These are phyloP conservation scores for Candida boidinii DNA, from an alignment of 805 yeast genomes.

Conservation along the genomic window DNA sequence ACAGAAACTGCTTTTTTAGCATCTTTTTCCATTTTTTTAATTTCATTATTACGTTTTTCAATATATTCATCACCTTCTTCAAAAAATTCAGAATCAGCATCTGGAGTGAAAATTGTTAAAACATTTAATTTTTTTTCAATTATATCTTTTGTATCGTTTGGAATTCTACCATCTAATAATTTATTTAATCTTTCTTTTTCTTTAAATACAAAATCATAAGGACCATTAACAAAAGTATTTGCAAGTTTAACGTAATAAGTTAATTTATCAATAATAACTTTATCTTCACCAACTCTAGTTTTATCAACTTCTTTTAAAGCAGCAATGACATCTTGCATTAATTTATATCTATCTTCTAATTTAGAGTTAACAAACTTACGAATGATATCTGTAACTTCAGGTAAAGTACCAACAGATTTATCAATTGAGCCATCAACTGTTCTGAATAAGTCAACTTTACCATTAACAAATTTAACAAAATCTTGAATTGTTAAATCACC, in stretches of 20 bases:
- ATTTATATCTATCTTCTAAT: slow-evolving; percentile 15
- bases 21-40: no score
- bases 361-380: slow-evolving; percentile 22
- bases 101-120: slow-evolving; percentile 23
- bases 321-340: slow-evolving; percentile 26
- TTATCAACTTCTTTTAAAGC: slow-evolving; percentile 26
- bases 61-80: no score
- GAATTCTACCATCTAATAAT: slow-evolving; percentile 32
- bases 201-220: slow-evolving; percentile 29
- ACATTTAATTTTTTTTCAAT: slow-evolving; percentile 45
- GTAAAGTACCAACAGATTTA: slow-evolving; percentile 30
- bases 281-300: slow-evolving; percentile 11
- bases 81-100: not conserved
- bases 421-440: slow-evolving; percentile 31
- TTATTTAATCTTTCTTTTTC: slow-evolving; percentile 40
- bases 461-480: slow-evolving; percentile 42
- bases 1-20: no score
- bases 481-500: slow-evolving; percentile 38
- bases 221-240: slow-evolving; percentile 36
- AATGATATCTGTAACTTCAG: slow-evolving; percentile 22
- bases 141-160: slow-evolving; percentile 37
- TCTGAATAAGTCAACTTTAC: slow-evolving; percentile 31
- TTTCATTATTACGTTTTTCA: no score
- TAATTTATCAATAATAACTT: slow-evolving; percentile 9
- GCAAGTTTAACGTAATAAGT: slow-evolving; percentile 43